phyloP scores from a whole-genome alignment of 805 yeast genomes.

The Wickerhamomyces strasburgensis region DNA sequence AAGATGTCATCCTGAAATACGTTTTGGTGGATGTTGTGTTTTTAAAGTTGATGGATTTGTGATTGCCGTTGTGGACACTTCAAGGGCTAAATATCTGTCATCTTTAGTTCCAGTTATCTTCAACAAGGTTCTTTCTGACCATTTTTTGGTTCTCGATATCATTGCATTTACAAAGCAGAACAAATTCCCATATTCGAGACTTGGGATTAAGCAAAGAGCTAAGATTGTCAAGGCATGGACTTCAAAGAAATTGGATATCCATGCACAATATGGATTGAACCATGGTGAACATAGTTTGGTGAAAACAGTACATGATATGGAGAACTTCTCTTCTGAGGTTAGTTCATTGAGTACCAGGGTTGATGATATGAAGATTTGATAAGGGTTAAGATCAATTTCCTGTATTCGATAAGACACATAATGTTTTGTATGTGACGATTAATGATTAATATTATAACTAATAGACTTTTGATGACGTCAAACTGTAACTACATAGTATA shows the following conservation, averaged over 20 bases:
- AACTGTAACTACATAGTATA: no score
- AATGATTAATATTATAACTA: not conserved
- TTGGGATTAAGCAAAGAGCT: conserved; percentile 75
- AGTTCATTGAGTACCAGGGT: conserved; percentile 7
- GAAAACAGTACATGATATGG: conserved; percentile 45
- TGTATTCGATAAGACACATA: not conserved
- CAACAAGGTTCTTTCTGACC: conserved; percentile 70
- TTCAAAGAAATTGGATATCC: conserved; percentile 37
- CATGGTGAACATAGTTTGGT: conserved; percentile 64
- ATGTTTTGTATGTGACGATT: not conserved
- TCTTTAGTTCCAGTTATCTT: conserved; percentile 81
- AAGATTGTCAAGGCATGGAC: conserved; percentile 56
- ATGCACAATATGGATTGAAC: conserved; percentile 50
- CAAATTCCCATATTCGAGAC: conserved; percentile 61
- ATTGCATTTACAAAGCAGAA: conserved; percentile 71
- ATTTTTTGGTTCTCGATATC: conserved; percentile 77
- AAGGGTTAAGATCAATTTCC: not conserved
- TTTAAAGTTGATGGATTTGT: conserved; percentile 80
- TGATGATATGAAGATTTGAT: conserved; percentile 2
- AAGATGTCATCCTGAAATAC: conserved; percentile 40
- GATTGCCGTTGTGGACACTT: conserved; percentile 66
- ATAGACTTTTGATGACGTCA: not conserved
- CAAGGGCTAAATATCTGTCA: conserved; percentile 48
- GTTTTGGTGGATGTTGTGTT: conserved; percentile 58
- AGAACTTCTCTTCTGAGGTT: conserved; percentile 10